Evolutionary conservation across 2,329 filamentous ascomycete species (phyloP).

Genomic region (Pezicula carpinea): DNA sequence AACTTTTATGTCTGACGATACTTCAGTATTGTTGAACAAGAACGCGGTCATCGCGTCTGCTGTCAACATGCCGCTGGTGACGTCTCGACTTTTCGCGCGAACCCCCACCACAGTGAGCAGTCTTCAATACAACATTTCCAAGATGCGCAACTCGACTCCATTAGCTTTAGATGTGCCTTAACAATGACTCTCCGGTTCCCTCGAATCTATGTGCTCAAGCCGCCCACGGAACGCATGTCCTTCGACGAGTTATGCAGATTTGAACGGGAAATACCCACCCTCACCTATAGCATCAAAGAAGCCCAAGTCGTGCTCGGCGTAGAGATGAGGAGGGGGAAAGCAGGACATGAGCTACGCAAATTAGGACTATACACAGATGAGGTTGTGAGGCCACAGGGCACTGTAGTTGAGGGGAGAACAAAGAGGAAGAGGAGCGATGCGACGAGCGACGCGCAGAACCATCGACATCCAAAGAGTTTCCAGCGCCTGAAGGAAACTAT

Average conservation of each 20-base stretch:
- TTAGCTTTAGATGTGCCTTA: too few species aligned
- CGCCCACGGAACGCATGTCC: constrained; percentile 6
- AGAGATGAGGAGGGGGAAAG: constrained; percentile 64
- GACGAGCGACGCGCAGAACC: background rate
- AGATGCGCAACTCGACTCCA: background rate
- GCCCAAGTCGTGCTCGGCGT: constrained; percentile 72
- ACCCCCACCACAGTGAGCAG: too few species aligned
- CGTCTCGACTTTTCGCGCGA: too few species aligned
- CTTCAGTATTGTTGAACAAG: too few species aligned
- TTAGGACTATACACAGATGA: constrained; percentile 45
- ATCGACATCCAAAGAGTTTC: constrained; percentile 22
- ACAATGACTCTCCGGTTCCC: constrained; percentile 21
- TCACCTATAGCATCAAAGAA: constrained; percentile 69
- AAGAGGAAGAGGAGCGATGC: constrained; percentile 12
- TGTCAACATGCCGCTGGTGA: too few species aligned
- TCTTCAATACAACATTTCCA: too few species aligned
- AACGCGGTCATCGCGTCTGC: too few species aligned
- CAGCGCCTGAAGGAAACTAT: constrained; percentile 18
- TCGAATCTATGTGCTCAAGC: constrained; percentile 60
- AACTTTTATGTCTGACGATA: too few species aligned
- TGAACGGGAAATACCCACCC: constrained; percentile 56
- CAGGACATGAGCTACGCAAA: constrained; percentile 71
- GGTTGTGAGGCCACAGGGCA: background rate
- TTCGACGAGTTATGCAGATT: constrained; percentile 59
- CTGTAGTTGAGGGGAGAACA: background rate